Base-by-base conservation (phyloP, 805 yeast species). In the Candida rishiriensis region DNA sequence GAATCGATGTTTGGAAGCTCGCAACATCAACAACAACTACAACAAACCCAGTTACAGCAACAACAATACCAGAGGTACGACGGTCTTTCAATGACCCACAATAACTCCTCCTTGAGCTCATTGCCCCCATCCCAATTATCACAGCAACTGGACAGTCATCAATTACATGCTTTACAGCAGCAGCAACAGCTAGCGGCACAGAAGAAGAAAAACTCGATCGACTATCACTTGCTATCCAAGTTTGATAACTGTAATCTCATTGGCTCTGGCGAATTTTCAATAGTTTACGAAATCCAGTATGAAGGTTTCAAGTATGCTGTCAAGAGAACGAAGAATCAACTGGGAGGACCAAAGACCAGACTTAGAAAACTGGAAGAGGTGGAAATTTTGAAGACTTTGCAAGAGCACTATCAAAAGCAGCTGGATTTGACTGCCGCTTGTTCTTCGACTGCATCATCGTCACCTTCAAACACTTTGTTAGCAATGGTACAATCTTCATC, bases 241-340 rank as follows among this genome's bases (percentile, higher is more conserved):
- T 78, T 78, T 62, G 83, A 83, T 17, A 81, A 83, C 49, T 90
- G 91, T 36, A 72, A 74, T 36, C 66, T 82, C 37, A 68, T 91
- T 17, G 96, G 96, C 2, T 70, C 76, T 31, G 98, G 99, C 18
- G 96, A 88, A 63, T 93, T 93, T 57, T 88, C 97, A 2, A 71
- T 79, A 17, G 99, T 95, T 14, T 93, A 81, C 63, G 85, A 85
- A 49, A 91, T 91, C 36, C 72, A 79, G 13, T 85, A 81, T 56
- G 81, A 81, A 48, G 71, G 73, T 41, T 74, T 76, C 39, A 81
- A 78, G 55, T 88, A 81, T 63, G 98, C 98, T 0, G 93, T 93
- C 41, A 93, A 93, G 64, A 74, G 96, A 47, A 80, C 93, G 26
- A 88, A 85, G 57, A 77, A 79, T 41, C 84, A 83, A 29, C 65